Conservation (phyloP, 768 basidiomycete species). For the Russula brevipes region DNA sequence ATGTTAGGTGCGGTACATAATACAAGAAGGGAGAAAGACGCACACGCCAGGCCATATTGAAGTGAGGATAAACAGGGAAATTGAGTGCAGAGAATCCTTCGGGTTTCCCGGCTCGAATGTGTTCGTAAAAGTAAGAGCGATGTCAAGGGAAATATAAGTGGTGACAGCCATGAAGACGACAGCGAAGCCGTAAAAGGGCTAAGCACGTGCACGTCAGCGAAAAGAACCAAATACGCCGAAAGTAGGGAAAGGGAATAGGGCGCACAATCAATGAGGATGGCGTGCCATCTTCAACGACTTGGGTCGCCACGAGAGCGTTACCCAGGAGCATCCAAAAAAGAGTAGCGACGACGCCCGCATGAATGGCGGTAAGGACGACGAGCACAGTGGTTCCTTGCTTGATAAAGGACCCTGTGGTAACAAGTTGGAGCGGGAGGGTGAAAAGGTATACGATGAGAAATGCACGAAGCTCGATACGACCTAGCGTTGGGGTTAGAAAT, state of each 20-base stretch:
- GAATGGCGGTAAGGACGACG: conserved; percentile 68
- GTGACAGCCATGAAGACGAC: conserved; percentile 63
- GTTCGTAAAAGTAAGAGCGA: conserved; percentile 59
- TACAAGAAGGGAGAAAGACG: conserved; percentile 31
- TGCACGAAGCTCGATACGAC: conserved; percentile 63
- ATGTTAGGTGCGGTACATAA: not conserved
- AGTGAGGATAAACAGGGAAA: conserved; percentile 76
- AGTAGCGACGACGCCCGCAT: conserved; percentile 69
- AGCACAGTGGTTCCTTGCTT: conserved; percentile 70
- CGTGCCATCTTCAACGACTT: conserved; percentile 90
- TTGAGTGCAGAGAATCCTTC: conserved; percentile 51
- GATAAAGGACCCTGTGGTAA: conserved; percentile 76
- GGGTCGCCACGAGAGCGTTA: conserved; percentile 77
- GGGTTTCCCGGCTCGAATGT: conserved; percentile 58
- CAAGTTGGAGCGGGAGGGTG: conserved; percentile 71
- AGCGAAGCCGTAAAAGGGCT: conserved; percentile 62
- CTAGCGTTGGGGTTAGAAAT: conserved; percentile 33
- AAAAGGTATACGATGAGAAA: conserved; percentile 64
- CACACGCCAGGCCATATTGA: conserved; percentile 75
- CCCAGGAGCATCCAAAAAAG: conserved; percentile 77
- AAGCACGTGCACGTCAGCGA: not conserved
- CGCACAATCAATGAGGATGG: conserved; percentile 60
- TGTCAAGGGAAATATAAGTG: conserved; percentile 81
- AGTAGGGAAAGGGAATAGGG: conserved; percentile 24
- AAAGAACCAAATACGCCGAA: not conserved